Base-by-base conservation (phyloP, 1,284 basidiomycete species). In the Inonotus hispidus region DNA sequence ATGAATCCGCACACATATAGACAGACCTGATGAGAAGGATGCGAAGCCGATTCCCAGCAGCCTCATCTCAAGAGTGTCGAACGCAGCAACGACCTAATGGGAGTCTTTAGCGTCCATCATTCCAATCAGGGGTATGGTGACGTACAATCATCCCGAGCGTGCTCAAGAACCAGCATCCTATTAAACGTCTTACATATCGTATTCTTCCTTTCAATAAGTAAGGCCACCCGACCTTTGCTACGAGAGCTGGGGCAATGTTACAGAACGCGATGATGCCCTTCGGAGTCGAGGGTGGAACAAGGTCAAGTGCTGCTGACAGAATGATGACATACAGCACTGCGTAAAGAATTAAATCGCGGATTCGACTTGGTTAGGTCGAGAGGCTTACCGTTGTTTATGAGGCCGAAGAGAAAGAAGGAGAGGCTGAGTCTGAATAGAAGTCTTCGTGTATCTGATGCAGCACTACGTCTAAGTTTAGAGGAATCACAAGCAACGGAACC, bases 251-350 rank as follows among this genome's bases (percentile, higher is more conserved):
- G 25, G 88, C 83, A 61, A 95, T 94, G 70, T 96, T 95, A 75
- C 90, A 93, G 72, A 96, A 94, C 0, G 90, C 87, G 54, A 97
- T 93, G 60, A 98, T 85, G n/a, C 95, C 95, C 69, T 92, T 93
- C 0, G 94, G 94, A 0, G 92, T 94, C 3, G 88, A 83, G 0
- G 91, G 84, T 3, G 95, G 93, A 0, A 98, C 93, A 3, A 99
- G 82, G 72, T 99, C 96, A 14, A 98, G 79, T 0, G 96, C 96
- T 3, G 96, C 96, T 0, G 93, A 96, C 25, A 98, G 83, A 65
- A 98, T 98, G 66, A 99, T 92, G 38, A 98, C 95, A 73, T 98
- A 97, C 61, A 94, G 79, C 10, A 95, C 92, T 93, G 66, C 2
- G 43, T 56, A 37, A 16, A 16, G 46, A 32, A 41, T 3, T 32